A percentile compares a stretch with the other conserved stretches of the same genome.
Evolutionary conservation across 192 early-diverging fungal genomes (phyloP).

Genomic region (Diversispora epigaea): DNA sequence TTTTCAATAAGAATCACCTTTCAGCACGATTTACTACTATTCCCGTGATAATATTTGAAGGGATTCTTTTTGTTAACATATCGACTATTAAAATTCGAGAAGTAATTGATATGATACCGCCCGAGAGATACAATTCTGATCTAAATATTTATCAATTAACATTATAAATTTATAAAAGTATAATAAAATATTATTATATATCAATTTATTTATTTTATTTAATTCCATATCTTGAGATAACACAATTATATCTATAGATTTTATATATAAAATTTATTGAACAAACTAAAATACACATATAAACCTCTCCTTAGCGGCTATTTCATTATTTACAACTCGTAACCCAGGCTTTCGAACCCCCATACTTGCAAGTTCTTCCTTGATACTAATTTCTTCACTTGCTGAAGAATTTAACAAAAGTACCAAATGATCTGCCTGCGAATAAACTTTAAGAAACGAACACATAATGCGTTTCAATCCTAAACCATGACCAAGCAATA

Average conservation of each 20-base stretch:
- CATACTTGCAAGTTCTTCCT: slow-evolving; percentile 49
- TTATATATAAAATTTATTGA: too few species aligned
- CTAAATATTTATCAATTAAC: slow-evolving; percentile 34
- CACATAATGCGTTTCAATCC: slow-evolving; percentile 71
- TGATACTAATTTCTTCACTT: slow-evolving; percentile 53
- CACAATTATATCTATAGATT: not conserved
- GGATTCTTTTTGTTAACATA: slow-evolving; percentile 76
- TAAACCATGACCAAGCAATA: slow-evolving; percentile 77
- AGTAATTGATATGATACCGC: slow-evolving; percentile 84
- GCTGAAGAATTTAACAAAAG: slow-evolving; percentile 72
- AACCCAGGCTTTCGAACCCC: slow-evolving; percentile 44
- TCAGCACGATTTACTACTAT: slow-evolving; percentile 87
- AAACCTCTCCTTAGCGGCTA: slow-evolving; percentile 56
- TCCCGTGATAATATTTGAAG: slow-evolving; percentile 74
- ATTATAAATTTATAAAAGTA: slow-evolving; percentile 38
- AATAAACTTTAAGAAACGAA: slow-evolving; percentile 68
- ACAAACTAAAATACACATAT: slow-evolving; percentile 3
- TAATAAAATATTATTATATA: slow-evolving; percentile 32
- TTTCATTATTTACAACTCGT: slow-evolving; percentile 57
- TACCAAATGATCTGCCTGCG: slow-evolving; percentile 69
- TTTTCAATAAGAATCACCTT: slow-evolving; percentile 42
- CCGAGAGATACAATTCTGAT: slow-evolving; percentile 66
- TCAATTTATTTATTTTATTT: not conserved
- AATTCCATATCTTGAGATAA: too few species aligned
- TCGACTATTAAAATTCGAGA: slow-evolving; percentile 90